Evolutionary conservation across 2,329 filamentous ascomycete species (phyloP).

Genomic region (Colletotrichum cereale): DNA sequence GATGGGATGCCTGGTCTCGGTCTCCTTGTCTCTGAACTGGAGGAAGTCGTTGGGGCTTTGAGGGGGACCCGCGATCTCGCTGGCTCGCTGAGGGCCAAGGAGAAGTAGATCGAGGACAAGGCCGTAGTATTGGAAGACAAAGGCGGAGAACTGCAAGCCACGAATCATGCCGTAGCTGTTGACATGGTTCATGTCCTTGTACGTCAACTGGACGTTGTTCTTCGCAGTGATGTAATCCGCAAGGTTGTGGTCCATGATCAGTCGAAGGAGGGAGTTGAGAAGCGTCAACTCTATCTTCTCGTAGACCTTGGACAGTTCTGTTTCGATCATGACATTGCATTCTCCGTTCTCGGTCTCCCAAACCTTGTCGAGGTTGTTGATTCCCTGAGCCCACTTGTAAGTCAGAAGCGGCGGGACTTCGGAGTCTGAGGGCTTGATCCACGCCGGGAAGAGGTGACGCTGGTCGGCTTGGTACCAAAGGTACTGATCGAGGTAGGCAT

Average conservation of each 20-base stretch:
- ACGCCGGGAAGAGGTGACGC: slow-evolving; percentile 94
- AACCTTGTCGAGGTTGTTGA: slow-evolving; percentile 96
- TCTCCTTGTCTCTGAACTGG: slow-evolving; percentile 93
- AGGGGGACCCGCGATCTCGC: slow-evolving; percentile 94
- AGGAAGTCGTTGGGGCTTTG: slow-evolving; percentile 97
- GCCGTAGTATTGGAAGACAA: slow-evolving; percentile 99
- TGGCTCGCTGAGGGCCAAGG: slow-evolving; percentile 94
- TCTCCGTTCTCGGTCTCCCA: slow-evolving; percentile 96
- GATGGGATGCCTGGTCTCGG: slow-evolving; percentile 93
- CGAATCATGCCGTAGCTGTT: slow-evolving; percentile 99
- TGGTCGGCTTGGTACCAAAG: slow-evolving; percentile 99
- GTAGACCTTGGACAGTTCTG: slow-evolving; percentile 98
- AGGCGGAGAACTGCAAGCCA: slow-evolving; percentile 96
- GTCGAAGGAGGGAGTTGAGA: slow-evolving; percentile 88
- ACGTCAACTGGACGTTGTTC: slow-evolving; percentile 99
- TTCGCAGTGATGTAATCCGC: slow-evolving; percentile 99
- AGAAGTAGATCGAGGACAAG: slow-evolving; percentile 93
- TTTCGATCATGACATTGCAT: slow-evolving; percentile 99
- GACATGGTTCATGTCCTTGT: slow-evolving; percentile 99
- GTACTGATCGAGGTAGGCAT: slow-evolving; percentile 98
- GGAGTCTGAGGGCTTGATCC: slow-evolving; percentile 99
- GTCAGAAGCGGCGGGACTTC: slow-evolving; percentile 94
- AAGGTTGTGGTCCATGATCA: slow-evolving; percentile 99
- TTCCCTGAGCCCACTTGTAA: slow-evolving; percentile 99
- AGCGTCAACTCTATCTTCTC: slow-evolving; percentile 99